A percentile compares a stretch with the other conserved stretches of the same genome.
Conservation (phyloP, 176 grass and related monocot genomes). For the Dendrocalamus sinicus region DNA sequence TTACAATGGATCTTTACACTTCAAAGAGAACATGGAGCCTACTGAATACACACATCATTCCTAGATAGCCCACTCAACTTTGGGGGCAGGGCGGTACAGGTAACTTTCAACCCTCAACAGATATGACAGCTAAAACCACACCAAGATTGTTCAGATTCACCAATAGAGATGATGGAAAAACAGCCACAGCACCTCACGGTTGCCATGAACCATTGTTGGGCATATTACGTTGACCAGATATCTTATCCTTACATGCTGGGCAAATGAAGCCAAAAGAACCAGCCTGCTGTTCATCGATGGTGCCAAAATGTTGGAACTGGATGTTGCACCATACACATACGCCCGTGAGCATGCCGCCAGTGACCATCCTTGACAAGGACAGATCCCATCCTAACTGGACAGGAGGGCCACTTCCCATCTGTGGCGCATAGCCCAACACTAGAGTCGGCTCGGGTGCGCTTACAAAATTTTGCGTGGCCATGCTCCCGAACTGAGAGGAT, state of each 20-base stretch:
- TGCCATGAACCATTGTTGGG: constrained; percentile 51
- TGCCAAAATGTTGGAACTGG: constrained; percentile 72
- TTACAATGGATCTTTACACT: background rate
- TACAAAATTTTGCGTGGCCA: constrained; percentile 44
- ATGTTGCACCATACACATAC: constrained; percentile 75
- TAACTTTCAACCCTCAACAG: background rate
- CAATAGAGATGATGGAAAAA: constrained; percentile 4
- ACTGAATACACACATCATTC: constrained; percentile 25
- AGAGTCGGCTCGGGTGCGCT: constrained; percentile 54
- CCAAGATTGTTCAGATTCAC: background rate
- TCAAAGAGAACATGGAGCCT: constrained; percentile 10
- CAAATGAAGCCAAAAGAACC: constrained; percentile 76
- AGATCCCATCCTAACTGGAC: constrained; percentile 76
- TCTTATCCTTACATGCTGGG: constrained; percentile 73
- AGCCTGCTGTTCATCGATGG: constrained; percentile 46
- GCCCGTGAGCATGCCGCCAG: constrained; percentile 43
- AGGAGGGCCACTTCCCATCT: constrained; percentile 48
- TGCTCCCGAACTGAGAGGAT: constrained; percentile 50
- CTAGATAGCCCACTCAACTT: constrained; percentile 13
- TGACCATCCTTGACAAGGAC: constrained; percentile 54
- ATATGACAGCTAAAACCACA: background rate
- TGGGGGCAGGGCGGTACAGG: background rate
- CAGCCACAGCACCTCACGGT: constrained; percentile 28
- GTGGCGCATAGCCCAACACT: constrained; percentile 64
- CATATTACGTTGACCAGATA: constrained; percentile 56